Base-by-base conservation (phyloP, 441 rosid species). In the Arabidopsis hybrid region DNA sequence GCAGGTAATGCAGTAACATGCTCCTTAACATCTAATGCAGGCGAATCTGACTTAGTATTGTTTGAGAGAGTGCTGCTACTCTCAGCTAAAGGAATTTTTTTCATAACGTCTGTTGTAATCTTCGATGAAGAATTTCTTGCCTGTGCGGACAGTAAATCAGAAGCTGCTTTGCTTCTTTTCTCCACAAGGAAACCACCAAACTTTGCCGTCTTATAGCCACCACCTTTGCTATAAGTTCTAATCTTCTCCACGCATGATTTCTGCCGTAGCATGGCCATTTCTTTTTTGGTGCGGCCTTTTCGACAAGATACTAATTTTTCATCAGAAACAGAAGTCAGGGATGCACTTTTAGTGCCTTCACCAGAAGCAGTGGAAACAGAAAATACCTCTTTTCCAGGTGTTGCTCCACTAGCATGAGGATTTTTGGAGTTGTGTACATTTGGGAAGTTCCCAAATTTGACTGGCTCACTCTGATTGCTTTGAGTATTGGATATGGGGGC, bases 201-300 rank as follows among this genome's bases (percentile, higher is more conserved):
- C 70, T 72, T 78, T 31, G 71, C 70, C 1, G 74, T 55, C 56
- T 78, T 78, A 21, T 78, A 72, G 14, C 77, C 81, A 67, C 78
- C 40, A 16, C 74, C 60, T 78, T 78, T 78, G 74, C 96, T 96
- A 79, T 89, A 88, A 5, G 90, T 83, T 53, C 91, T 86, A 60
- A 82, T 83, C 82, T 84, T 84, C 73, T 92, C 93, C 85, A 92
- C 92, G 45, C 88, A 82, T 46, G 97, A 84, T 72, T 89, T 95
- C 65, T 92, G 97, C 55, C 95, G 82, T 36, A 85, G 88, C 45
- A 88, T 81, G 52, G 82, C 83, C 55, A 78, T 34, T 66, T 95
- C 98, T 84, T 90, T 89, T 81, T 87, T 91, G 74, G 82, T 72
- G 42, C 86, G 76, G 63, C 81, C 83, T 85, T 88, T 95, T 75